Conservation (phyloP, 78 protist species). For the Polysphondylium violaceum region DNA sequence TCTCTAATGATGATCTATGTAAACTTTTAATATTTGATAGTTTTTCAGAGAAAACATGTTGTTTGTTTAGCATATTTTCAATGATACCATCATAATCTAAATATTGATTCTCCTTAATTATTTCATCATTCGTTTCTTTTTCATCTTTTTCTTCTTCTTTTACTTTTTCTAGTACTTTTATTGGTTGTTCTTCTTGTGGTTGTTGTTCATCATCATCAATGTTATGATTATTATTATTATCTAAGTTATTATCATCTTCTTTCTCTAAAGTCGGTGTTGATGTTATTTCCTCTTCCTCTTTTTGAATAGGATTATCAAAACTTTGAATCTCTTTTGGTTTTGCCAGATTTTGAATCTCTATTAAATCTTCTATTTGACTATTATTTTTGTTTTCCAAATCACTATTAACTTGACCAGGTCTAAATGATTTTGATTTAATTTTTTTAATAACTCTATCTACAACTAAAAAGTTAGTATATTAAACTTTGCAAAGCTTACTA, state of each 20-base stretch:
- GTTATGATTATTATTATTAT: not conserved
- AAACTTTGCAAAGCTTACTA: no score
- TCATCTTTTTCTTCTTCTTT: not conserved
- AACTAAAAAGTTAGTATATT: not conserved
- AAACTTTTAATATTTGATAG: constrained; percentile 4
- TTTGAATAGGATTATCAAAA: not conserved
- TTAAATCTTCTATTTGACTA: not conserved
- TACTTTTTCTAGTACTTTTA: not conserved
- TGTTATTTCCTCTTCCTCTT: no score
- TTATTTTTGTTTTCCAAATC: not conserved
- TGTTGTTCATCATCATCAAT: not conserved
- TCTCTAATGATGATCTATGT: not conserved
- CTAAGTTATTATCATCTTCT: not conserved
- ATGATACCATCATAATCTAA: not conserved
- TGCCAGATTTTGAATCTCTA: not conserved
- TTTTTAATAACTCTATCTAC: constrained; percentile 23
- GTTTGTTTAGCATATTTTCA: not conserved
- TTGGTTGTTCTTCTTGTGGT: not conserved
- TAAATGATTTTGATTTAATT: constrained; percentile 2
- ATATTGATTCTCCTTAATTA: not conserved
- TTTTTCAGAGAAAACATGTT: constrained; percentile 18
- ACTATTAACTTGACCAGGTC: constrained; percentile 13
- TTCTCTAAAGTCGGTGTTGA: no score
- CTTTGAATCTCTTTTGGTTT: not conserved
- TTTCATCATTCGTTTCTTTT: not conserved